phyloP scores from a whole-genome alignment of 2,329 filamentous ascomycete species.

The Cryphonectria nitschkei region DNA sequence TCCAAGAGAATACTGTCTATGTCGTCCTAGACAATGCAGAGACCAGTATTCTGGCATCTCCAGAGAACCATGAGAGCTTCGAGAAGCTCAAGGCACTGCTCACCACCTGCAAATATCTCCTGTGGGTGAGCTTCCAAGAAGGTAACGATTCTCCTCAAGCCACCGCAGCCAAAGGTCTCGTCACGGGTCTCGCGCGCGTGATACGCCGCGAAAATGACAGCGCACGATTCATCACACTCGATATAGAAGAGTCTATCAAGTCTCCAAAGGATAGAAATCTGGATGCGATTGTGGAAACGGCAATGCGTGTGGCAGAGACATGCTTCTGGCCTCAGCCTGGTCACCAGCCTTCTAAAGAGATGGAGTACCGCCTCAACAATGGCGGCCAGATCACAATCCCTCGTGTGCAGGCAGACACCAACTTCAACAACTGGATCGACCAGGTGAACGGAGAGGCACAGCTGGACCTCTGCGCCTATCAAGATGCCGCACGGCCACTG shows the following conservation, averaged over 20 bases:
- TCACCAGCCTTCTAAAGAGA: neutral
- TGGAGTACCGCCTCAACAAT: conserved; percentile 1
- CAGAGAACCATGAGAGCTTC: conserved; percentile 18
- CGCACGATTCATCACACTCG: conserved; percentile 33
- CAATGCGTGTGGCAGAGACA: neutral
- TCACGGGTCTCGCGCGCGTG: conserved; percentile 28
- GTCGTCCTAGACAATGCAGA: conserved; percentile 30
- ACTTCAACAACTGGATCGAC: conserved; percentile 25
- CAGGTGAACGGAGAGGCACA: neutral
- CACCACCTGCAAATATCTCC: conserved; percentile 15
- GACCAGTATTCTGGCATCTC: conserved; percentile 25
- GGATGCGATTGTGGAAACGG: neutral
- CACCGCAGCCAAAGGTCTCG: conserved; percentile 24
- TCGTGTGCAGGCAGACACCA: conserved; percentile 24
- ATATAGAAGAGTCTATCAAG: conserved; percentile 30
- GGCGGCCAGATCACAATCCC: conserved; percentile 23
- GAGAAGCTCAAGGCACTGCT: conserved; percentile 28
- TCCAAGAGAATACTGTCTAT: conserved; percentile 4
- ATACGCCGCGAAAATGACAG: conserved; percentile 29
- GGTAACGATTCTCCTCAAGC: conserved; percentile 3
- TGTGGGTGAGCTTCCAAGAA: conserved; percentile 29
- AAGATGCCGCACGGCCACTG: conserved; percentile 16
- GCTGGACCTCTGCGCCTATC: conserved; percentile 11
- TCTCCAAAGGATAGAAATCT: neutral
- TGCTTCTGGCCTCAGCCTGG: conserved; percentile 7